Percentiles rank a stretch among this genome's conserved stretches.
phyloP scores from a whole-genome alignment of 257 asterid genomes.

The Ligustrum vulgare region DNA sequence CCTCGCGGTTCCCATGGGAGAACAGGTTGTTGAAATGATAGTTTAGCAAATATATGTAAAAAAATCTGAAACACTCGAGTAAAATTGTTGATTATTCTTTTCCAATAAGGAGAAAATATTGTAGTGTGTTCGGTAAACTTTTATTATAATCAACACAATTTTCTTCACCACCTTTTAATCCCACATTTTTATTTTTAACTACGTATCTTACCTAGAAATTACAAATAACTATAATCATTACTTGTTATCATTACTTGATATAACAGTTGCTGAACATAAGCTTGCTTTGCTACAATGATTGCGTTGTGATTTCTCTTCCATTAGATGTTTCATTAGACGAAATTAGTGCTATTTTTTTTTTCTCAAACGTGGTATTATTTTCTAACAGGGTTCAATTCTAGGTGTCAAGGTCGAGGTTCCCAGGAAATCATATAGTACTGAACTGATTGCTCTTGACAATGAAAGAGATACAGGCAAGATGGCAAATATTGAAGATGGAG shows the following conservation, averaged over 20 bases:
- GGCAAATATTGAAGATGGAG: slow-evolving; percentile 52
- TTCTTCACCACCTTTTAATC: too few species aligned
- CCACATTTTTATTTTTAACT: too few species aligned
- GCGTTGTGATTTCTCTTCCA: neutral
- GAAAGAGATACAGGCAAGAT: slow-evolving; percentile 36
- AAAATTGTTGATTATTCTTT: neutral
- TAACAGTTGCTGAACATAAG: too few species aligned
- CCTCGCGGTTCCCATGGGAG: slow-evolving; percentile 88
- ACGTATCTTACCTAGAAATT: too few species aligned
- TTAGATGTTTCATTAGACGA: slow-evolving; percentile 24
- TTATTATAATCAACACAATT: too few species aligned
- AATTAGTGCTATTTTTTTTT: slow-evolving; percentile 35
- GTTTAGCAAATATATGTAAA: neutral
- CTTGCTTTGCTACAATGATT: neutral
- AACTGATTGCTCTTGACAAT: slow-evolving; percentile 43
- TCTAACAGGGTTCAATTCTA: slow-evolving; percentile 99
- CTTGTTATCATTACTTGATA: too few species aligned
- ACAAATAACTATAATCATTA: too few species aligned
- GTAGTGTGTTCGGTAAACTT: too few species aligned
- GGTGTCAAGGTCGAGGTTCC: slow-evolving; percentile 92
- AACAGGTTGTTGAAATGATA: slow-evolving; percentile 50
- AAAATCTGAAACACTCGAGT: neutral
- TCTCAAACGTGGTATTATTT: slow-evolving; percentile 71
- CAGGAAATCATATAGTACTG: slow-evolving; percentile 58
- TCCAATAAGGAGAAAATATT: neutral